Conservation (phyloP, 108 stramenopile species). For the Skeletonema marinoi region DNA sequence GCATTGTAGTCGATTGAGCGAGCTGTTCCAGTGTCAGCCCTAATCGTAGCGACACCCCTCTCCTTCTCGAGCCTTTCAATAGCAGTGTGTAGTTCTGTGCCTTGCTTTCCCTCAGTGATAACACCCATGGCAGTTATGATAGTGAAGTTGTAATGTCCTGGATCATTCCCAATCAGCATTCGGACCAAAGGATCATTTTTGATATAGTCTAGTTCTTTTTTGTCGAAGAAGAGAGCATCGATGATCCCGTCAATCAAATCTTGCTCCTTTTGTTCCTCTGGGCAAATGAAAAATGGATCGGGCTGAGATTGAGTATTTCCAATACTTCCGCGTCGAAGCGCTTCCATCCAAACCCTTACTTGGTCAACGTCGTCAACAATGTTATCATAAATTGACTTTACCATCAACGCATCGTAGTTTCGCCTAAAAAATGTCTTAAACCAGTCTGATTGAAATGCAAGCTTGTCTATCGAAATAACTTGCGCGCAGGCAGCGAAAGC, state of each 20-base stretch:
- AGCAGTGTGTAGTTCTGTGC: slow-evolving; percentile 71
- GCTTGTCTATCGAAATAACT: slow-evolving; percentile 74
- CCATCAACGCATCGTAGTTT: slow-evolving; percentile 90
- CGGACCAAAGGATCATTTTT: slow-evolving; percentile 72
- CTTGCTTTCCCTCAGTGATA: slow-evolving; percentile 88
- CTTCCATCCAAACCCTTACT: slow-evolving; percentile 79
- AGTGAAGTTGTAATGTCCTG: slow-evolving; percentile 81
- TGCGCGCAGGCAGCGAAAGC: slow-evolving; percentile 75
- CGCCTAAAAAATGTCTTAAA: slow-evolving; percentile 81
- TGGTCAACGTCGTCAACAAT: slow-evolving; percentile 82
- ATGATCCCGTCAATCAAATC: slow-evolving; percentile 85
- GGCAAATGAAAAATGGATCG: slow-evolving; percentile 55
- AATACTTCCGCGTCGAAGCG: slow-evolving; percentile 39
- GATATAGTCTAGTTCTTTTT: slow-evolving; percentile 57
- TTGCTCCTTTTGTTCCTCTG: slow-evolving; percentile 65
- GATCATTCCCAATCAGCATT: slow-evolving; percentile 76
- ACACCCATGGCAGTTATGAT: slow-evolving; percentile 91
- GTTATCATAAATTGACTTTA: slow-evolving; percentile 78
- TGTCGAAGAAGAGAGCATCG: slow-evolving; percentile 77
- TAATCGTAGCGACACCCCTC: slow-evolving; percentile 71
- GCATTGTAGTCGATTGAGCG: slow-evolving; percentile 89
- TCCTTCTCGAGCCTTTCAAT: slow-evolving; percentile 68
- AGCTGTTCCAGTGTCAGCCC: slow-evolving; percentile 87
- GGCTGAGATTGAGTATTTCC: slow-evolving; percentile 9
- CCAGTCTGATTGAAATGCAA: slow-evolving; percentile 80